Base-by-base conservation (phyloP, 768 basidiomycete species). In the Tephrocybe rancida region DNA sequence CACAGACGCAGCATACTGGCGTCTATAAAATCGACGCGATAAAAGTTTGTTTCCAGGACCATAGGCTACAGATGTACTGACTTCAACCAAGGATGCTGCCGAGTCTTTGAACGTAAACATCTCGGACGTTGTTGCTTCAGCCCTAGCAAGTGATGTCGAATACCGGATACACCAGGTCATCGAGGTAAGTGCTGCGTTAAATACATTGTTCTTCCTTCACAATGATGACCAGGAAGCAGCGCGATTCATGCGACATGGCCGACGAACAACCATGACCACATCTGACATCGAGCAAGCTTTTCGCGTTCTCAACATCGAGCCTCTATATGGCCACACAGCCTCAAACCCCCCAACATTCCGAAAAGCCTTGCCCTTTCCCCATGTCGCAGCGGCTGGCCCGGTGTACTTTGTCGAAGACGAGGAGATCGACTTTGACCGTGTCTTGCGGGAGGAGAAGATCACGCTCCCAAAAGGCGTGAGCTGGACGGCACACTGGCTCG, bases 401-500 rank as follows among this genome's bases (percentile, higher is more conserved):
- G 88, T 98, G 3, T 98, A 93, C 73, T 94, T 93, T 63, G 85
- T 96, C 16, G 93, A 97, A 55, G 97, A 99, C 66, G 95, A 98
- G 61, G 97, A 98, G 70, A 88, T 99, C 44, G 97, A 98, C 71
- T 94, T 99, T 62, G 92, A 95, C 65, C 91, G 87, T 48, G 86
- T 95, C 9, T 71, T 98, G 37, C 83, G 90, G 50, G 90, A 92
- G 62, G 92, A 93, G 67, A 89, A 94, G 68, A 86, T 94, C 30
- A 76, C 81, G 1, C 71, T 95, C 7, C 92, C 93, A 0, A 86
- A 88, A 61, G 88, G 87, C 37, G 86, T 91, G 50, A 85, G 79
- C 60, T 95, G 92, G 88, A 89, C 87, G 0, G 95, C 97, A 2
- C 97, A 99, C 67, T 99, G 97, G 97, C 80, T 99, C 27, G 95